Evolutionary conservation across 208 protist species (phyloP), one percentile per base, ranked within the genome.

Genomic region (Zelonia costaricensis): DNA sequence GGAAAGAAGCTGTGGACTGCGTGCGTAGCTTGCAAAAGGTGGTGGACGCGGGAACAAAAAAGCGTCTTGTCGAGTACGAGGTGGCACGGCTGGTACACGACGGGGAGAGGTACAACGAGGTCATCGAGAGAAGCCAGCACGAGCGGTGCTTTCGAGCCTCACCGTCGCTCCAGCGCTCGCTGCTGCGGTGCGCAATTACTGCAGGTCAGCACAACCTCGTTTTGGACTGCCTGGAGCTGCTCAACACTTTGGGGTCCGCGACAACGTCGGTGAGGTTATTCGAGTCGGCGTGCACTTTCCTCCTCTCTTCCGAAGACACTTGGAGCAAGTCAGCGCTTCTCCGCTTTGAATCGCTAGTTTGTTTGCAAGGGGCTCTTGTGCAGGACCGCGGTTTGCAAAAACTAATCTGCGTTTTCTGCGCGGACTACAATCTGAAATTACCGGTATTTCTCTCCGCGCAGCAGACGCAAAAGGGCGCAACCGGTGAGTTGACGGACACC

Each of bases 371-470:
- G 12, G 9, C 27, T 45, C 36, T 35, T n/a, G 56, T 66, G 30
- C 51, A 31, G 15, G 45, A 36, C 12, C 44, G n/a, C 20, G 15
- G 61, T 18, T 20, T 53, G 16, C 57, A 73, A 23, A 73, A 66
- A 23, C 10, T 58, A 3, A 30, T 73, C 7, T 23, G 58, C 33
- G 58, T 38, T 16, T 73, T 73, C 36, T 66, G 66, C 3, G 66
- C 57, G 4, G 66, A 73, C n/a, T 66, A 66, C 36, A 58, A 73
- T 27, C 44, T 73, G 23, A 52, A 52, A 65, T 60, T 66, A 25
- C 66, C 66, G 5, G n/a, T 49, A 13, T 71, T 71, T 25, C 9
- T 59, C 0, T 20, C 23, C 1, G 25, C 52, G n/a, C 28, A 27
- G 31, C 9, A 16, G 28, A 30, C 15, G n/a, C 1, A 23, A 16